Base-by-base conservation (phyloP, 2,329 filamentous ascomycete species). In the Diaporthe velutina region DNA sequence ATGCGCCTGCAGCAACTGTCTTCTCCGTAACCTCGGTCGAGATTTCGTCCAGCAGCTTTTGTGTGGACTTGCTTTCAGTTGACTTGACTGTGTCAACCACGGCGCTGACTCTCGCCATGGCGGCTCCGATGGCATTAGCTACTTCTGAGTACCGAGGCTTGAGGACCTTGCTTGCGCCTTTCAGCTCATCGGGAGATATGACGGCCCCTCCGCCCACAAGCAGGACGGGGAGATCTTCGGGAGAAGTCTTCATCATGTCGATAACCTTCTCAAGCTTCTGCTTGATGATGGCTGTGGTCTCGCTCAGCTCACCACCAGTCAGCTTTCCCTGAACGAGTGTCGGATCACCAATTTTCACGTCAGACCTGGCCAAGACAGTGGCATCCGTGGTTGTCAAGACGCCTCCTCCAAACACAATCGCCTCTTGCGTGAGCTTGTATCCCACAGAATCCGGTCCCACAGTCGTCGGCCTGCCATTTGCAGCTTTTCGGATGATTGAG, bases 111-210 rank as follows among this genome's bases (percentile, higher is more conserved):
- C 89, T 84, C 1, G 90, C 90, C 74, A 90, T 91, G 0, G 91
- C 91, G 12, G 91, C 91, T 2, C 91, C 91, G 13, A 93, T 90
- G 0, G 91, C 91, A 78, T 93, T 93, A 12, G 91, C 91, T 2
- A 93, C 89, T 4, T 86, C 87, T 2, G 89, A 88, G 83, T 86
- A 91, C 54, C 86, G 82, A 0, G 90, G 90, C 76, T 88, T 90
- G 58, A 91, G 81, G 1, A 92, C 88, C 42, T 82, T 84, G 75
- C 88, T 90, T 12, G 90, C 90, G 1, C 90, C 90, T 42, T 83
- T 82, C 0, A 93, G 83, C n/a, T 85, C 80, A 48, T 89, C 84
- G 0, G 90, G 90, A 0, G 89, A 88, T 57, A 93, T 86, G 13
- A 92, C 84, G 1, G 90, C 89, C 6, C 91, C 91, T 0, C 91